Evolutionary conservation across 176 grass and related monocot genomes (phyloP).

Genomic region (Olyra latifolia): DNA sequence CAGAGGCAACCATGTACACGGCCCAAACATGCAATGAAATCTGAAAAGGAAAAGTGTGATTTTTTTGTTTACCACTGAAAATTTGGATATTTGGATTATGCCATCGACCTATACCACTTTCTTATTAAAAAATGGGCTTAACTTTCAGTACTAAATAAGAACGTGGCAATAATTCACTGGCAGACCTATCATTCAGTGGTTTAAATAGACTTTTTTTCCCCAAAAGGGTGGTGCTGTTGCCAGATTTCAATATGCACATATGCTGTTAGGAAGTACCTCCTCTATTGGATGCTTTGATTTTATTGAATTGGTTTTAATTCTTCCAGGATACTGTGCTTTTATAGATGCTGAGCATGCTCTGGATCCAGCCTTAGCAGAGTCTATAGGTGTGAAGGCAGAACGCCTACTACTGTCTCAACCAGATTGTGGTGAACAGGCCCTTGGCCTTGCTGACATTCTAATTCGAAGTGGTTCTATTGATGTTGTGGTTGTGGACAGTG

Average conservation of each 20-base stretch:
- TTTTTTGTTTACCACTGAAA: neutral
- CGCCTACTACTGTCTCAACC: conserved; percentile 64
- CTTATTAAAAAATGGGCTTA: neutral
- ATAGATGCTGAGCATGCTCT: conserved; percentile 81
- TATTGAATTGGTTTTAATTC: conserved; percentile 5
- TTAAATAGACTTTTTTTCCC: neutral
- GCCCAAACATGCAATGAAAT: neutral
- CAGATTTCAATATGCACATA: neutral
- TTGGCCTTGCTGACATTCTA: conserved; percentile 75
- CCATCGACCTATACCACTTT: neutral
- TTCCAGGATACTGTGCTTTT: conserved; percentile 74
- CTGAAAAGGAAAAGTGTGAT: neutral
- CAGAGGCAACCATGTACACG: neutral
- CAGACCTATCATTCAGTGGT: neutral
- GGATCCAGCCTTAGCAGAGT: conserved; percentile 68
- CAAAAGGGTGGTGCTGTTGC: neutral
- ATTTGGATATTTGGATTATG: neutral
- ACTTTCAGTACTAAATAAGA: neutral
- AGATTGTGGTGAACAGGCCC: conserved; percentile 79
- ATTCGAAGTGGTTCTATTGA: conserved; percentile 83
- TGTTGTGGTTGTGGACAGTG: conserved; percentile 87
- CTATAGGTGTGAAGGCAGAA: conserved; percentile 64
- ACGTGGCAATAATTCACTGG: neutral
- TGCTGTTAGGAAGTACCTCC: neutral
- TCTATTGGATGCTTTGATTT: neutral